Evolutionary conservation across 257 asterid genomes (phyloP), one percentile per base, ranked within the genome.

Genomic region (Euphrasia confusa): DNA sequence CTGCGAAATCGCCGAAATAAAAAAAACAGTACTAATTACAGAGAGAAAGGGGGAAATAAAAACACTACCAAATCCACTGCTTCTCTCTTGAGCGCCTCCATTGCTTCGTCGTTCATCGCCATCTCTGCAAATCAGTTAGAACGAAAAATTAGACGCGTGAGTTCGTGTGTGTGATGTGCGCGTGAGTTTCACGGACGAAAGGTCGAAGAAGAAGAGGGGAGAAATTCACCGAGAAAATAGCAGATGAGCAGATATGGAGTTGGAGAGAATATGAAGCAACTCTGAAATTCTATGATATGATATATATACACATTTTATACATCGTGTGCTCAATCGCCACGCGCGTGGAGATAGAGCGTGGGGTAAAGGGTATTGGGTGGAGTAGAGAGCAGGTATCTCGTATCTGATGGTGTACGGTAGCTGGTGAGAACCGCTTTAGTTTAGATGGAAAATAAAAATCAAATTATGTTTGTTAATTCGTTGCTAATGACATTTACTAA

Each of bases 61-160:
- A 27, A 54, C 9, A 28, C 24, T 21, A 84, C 93, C 89, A 84
- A 80, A 76, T 84, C 93, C 61, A 84, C 84, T 17, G 89, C 80
- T 65, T 84, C 93, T 56, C 60, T 78, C 71, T 78, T 76, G 47
- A 82, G 78, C 70, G 89, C 86, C 70, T 84, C 93, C 84, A 84
- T 74, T 7, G 82, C 83, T 72, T 78, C 89, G 62, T 82, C 86
- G 63, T 74, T 76, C 58, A 11, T 77, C 76, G 69, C 86, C 89
- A 84, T 84, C 47, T 66, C 71, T 63, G 32, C 74, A 35, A 24
- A 58, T 37, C 42, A 8, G 42, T 8, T 7, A 67, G 12, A 49
- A 3, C 48, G 55, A 42, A 7, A 32, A 54, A 58, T 3, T 2
- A 69, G 13, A 42, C 63, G 11, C n/a, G n/a, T 50, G 18, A 32